These are phyloP conservation scores for Pholiota molesta DNA, from an alignment of 768 basidiomycete genomes.

Conservation along the genomic window DNA sequence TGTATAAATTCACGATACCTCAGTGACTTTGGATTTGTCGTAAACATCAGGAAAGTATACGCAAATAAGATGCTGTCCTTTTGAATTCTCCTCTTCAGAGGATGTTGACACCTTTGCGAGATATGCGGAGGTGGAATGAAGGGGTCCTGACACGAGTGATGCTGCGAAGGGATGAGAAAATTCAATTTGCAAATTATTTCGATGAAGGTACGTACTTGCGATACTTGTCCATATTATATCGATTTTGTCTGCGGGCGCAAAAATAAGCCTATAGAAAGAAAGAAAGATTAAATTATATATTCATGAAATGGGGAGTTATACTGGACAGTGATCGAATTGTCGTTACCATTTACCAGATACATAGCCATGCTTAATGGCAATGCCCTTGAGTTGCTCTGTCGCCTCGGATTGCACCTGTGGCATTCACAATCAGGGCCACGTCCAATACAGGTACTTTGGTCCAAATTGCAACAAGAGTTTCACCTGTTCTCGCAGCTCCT, in stretches of 20 bases:
- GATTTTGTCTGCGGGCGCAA: constrained; percentile 61
- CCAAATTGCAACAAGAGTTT: background rate
- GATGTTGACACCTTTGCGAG: constrained; percentile 70
- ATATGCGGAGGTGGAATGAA: constrained; percentile 58
- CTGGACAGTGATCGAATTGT: no score
- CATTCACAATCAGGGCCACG: constrained; percentile 1
- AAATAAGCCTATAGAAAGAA: constrained; percentile 57
- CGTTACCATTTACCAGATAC: constrained; percentile 70
- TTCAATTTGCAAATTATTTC: background rate
- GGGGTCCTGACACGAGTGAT: constrained; percentile 67
- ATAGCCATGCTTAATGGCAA: constrained; percentile 56
- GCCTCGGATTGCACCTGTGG: constrained; percentile 62
- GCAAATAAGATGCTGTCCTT: constrained; percentile 69
- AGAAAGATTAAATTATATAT: background rate
- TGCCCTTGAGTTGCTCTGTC: constrained; percentile 56
- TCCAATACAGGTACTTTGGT: background rate
- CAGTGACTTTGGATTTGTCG: constrained; percentile 59
- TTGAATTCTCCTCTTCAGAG: constrained; percentile 45
- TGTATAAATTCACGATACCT: constrained; percentile 35
- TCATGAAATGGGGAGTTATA: background rate
- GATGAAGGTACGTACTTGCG: constrained; percentile 49
- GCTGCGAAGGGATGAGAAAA: constrained; percentile 34
- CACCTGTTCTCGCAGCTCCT: constrained; percentile 74
- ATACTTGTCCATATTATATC: constrained; percentile 65
- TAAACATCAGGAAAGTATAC: constrained; percentile 74